These are phyloP conservation scores for Begonia masoniana DNA, from an alignment of 306 rosid species.

Conservation along the genomic window DNA sequence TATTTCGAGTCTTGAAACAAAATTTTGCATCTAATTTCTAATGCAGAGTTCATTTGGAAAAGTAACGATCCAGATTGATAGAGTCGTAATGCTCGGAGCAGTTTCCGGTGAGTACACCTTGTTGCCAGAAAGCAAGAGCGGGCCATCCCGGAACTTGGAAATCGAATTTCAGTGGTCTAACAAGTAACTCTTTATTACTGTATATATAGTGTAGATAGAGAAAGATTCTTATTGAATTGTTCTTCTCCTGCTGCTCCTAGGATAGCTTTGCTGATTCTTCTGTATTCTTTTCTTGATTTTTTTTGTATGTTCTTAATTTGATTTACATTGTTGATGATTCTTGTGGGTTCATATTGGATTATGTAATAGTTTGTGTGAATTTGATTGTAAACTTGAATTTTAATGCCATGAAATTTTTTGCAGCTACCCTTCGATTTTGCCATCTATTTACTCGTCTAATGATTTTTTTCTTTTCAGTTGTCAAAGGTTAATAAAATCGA, in stretches of 20 bases:
- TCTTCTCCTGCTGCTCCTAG: constrained; percentile 8
- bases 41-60: constrained; percentile 89
- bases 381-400: constrained; percentile 3
- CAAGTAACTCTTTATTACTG: constrained; percentile 29
- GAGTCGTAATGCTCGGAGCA: constrained; percentile 94
- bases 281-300: constrained; percentile 23
- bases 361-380: constrained; percentile 10
- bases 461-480: too few relatives aligned
- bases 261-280: constrained; percentile 7
- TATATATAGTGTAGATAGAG: constrained; percentile 33
- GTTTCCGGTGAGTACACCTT: constrained; percentile 92
- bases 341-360: constrained; percentile 5
- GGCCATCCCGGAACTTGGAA: constrained; percentile 80
- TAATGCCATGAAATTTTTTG: too few relatives aligned
- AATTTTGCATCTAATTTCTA: constrained; percentile 2
- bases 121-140: constrained; percentile 88
- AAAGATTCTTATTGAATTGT: constrained; percentile 22
- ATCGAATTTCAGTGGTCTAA: constrained; percentile 98
- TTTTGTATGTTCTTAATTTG: constrained; percentile 26
- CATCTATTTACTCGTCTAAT: too few relatives aligned
- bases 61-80: constrained; percentile 94
- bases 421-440: too few relatives aligned
- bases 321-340: constrained; percentile 5
- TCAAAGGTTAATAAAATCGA: too few relatives aligned
- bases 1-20: not conserved